phyloP scores from a whole-genome alignment of 768 basidiomycete species.

The Daedaleopsis nitida region DNA sequence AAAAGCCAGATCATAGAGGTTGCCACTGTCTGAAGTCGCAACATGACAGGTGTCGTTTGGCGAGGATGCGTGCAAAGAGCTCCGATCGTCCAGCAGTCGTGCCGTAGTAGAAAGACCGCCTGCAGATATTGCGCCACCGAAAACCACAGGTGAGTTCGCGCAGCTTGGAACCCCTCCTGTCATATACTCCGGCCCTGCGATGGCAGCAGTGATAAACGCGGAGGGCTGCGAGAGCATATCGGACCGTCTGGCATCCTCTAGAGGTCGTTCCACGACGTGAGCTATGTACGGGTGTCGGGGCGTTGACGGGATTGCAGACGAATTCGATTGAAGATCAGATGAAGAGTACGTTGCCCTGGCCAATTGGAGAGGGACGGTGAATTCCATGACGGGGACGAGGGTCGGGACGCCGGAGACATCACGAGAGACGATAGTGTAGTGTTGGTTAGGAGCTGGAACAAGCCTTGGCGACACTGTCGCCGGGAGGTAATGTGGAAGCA shows the following conservation, averaged over 20 bases:
- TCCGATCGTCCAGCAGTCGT: background rate
- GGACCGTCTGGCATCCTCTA: background rate
- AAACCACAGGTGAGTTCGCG: background rate
- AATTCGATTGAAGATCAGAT: slow-evolving; percentile 17
- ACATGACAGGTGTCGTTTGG: slow-evolving; percentile 10
- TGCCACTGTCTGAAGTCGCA: background rate
- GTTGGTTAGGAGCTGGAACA: background rate
- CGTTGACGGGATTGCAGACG: background rate
- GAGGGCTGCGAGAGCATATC: background rate
- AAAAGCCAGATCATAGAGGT: background rate
- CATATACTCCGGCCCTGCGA: background rate
- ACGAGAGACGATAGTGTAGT: background rate
- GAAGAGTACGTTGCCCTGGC: background rate
- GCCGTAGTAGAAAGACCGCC: background rate
- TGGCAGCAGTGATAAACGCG: background rate
- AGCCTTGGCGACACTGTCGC: slow-evolving; percentile 22
- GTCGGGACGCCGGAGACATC: background rate
- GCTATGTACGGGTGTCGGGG: background rate
- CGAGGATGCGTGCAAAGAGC: background rate
- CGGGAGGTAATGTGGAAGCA: slow-evolving; percentile 11
- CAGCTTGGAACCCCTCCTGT: too few relatives aligned
- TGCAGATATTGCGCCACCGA: background rate
- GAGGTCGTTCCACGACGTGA: background rate
- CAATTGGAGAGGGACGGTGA: slow-evolving; percentile 12
- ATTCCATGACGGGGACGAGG: background rate